Base-by-base conservation (phyloP, 208 protist genomes). In the Trypanosoma melophagium region DNA sequence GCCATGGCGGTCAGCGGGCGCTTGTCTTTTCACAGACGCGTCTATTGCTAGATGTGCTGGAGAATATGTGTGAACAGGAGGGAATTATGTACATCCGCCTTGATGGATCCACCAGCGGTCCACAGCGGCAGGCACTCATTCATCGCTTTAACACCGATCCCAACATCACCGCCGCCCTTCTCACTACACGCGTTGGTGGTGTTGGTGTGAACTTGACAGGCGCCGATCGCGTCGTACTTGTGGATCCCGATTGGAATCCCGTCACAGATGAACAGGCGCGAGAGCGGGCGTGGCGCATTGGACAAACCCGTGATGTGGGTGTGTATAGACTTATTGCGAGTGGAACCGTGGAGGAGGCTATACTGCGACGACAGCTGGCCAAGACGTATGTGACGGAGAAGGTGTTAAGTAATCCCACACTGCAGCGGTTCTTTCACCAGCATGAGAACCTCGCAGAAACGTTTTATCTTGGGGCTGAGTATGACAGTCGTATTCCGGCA, bases 311-410 rank as follows among this genome's bases (percentile, higher is more conserved):
- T 50, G 69, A 93, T 8, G 98, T 99, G 17, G 92, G 88, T 10
- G 88, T 99, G 5, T 99, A 98, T 74, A 84, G 98, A 53, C 83
- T 99, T 2, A 94, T 99, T 49, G 96, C 94, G 10, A 81, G 80
- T 45, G 98, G 98, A 35, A 99, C 98, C 9, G 98, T 99, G 31
- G 98, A 99, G 84, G 99, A 99, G 74, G 94, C 97, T 53, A 98
- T 99, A 31, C 97, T 99, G 74, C 96, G 98, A 31, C 82, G 97
- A 19, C 98, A 99, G 80, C 80, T 98, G 4, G 92, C 94, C 49
- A 98, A 98, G 80, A 89, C 89, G 75, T 94, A 97, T 63, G 84
- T 97, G 24, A 94, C 96, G 3, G 96, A 99, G 66, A 97, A 98
- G 59, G 94, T 99, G 22, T 80, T 99, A 16, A 94, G 94, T 31